A percentile compares a stretch with the other conserved stretches of the same genome.
These are phyloP conservation scores for Pisolithus microcarpus DNA, from an alignment of 768 basidiomycete species.

Conservation along the genomic window DNA sequence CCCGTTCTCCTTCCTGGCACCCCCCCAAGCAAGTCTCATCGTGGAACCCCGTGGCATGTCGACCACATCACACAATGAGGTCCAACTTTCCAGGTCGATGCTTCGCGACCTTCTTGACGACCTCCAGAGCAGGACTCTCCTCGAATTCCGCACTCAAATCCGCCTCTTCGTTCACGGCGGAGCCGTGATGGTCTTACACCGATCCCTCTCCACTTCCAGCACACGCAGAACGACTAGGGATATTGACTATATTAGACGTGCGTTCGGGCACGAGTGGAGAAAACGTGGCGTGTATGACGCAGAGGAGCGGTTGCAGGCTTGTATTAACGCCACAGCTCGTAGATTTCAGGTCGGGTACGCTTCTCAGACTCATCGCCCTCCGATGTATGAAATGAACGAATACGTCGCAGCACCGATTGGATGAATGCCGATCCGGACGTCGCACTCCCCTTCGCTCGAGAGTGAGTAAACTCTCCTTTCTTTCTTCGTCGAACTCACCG, in stretches of 20 bases:
- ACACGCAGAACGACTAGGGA: slow-evolving; percentile 53
- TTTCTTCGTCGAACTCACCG: background rate
- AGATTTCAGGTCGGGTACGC: slow-evolving; percentile 40
- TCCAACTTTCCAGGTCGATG: slow-evolving; percentile 23
- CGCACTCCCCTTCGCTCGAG: slow-evolving; percentile 56
- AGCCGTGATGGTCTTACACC: slow-evolving; percentile 67
- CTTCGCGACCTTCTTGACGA: slow-evolving; percentile 43
- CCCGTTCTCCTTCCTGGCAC: too few species aligned
- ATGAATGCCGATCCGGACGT: slow-evolving; percentile 73
- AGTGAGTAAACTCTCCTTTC: slow-evolving; percentile 36
- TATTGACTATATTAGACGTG: slow-evolving; percentile 59
- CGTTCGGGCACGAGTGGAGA: slow-evolving; percentile 51
- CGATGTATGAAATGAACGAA: too few species aligned
- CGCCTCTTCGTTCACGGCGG: slow-evolving; percentile 66
- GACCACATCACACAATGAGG: slow-evolving; percentile 26
- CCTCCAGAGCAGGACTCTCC: slow-evolving; percentile 43
- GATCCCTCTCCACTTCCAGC: slow-evolving; percentile 30
- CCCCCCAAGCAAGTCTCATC: too few species aligned
- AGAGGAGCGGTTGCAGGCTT: slow-evolving; percentile 44
- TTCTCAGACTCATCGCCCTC: background rate
- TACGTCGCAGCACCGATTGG: slow-evolving; percentile 43
- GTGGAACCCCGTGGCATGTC: too few species aligned
- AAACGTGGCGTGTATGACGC: slow-evolving; percentile 45
- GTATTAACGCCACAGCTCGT: slow-evolving; percentile 49
- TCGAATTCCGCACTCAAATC: slow-evolving; percentile 44